Evolutionary conservation across 352 stramenopile species (phyloP), one percentile per base, ranked within the genome.

Genomic region (Globisporangium megalacanthum): DNA sequence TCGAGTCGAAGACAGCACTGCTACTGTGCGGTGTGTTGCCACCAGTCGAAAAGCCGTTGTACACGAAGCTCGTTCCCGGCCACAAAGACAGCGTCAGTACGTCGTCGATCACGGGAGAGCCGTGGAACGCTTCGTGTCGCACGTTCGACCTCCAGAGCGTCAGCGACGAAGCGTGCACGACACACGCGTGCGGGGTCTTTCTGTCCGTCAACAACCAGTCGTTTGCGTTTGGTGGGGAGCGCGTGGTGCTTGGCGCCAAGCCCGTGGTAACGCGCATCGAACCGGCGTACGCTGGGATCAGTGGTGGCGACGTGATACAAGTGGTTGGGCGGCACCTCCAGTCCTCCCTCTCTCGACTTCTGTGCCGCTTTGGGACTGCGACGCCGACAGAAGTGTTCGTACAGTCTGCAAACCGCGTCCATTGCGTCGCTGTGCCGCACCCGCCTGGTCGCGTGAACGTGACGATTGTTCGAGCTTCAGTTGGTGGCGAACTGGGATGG

Each of bases 131-230:
- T 0, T 52, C 54, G 7, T 66, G 60, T 13, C 50, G 45, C 11
- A 53, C 33, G 44, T 63, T 66, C 58, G 22, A 25, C 25, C 36
- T 63, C 10, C 35, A 20, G 31, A 11, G 36, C 11, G 20, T 31
- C 35, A 39, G 35, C 5, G 37, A 17, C 10, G 10, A 52, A 22
- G 5, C 15, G 6, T 68, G 61, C 19, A 25, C 7, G 8, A 42
- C 6, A 3, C 41, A 44, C 33, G 58, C 54, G 1, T 83, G 74
- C n/a, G 46, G 66, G 15, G 3, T 76, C 6, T 54, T 66, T 9
- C n/a, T 77, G 7, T 84, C 74, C 5, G 62, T 82, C 4, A 84
- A 84, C 48, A 69, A 77, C 13, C 72, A 79, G 25, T 62, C 58
- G 1, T 79, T 70, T 55, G 31, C 22, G 0, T 50, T 53, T 31